Conservation (phyloP, 2,329 filamentous ascomycete genomes). For the Myriosclerotinia curreyana region DNA sequence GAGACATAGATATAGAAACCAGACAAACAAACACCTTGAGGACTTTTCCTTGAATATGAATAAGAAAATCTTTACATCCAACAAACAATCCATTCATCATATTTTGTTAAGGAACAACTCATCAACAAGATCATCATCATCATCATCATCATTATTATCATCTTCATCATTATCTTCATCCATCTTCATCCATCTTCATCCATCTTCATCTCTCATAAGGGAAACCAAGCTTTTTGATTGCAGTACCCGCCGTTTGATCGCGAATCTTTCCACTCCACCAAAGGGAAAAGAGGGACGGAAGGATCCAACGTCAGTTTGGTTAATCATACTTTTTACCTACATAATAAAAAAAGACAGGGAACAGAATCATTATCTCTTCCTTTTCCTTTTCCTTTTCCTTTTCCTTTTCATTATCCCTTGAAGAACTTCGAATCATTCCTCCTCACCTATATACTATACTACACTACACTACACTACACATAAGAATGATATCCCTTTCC, state of each 20-base stretch:
- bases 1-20: not conserved
- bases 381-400: not conserved
- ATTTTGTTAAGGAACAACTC: not conserved
- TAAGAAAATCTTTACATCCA: too few species aligned
- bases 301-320: constrained; percentile 1
- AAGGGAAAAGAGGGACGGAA: not conserved
- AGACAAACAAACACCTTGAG: constrained; percentile 9
- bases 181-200: too few species aligned
- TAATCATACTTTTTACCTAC: not conserved
- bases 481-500: too few species aligned
- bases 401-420: too few species aligned
- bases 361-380: not conserved
- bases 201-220: too few species aligned
- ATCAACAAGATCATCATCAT: not conserved
- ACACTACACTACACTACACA: not conserved
- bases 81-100: too few species aligned
- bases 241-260: not conserved
- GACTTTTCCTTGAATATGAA: too few species aligned
- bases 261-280: not conserved
- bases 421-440: not conserved
- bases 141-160: not conserved
- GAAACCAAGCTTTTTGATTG: not conserved
- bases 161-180: too few species aligned
- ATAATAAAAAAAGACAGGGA: not conserved
- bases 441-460: not conserved